Evolutionary conservation across 2,329 filamentous ascomycete species (phyloP), one percentile per base, ranked within the genome.

Genomic region (Hypoxylon sp.): DNA sequence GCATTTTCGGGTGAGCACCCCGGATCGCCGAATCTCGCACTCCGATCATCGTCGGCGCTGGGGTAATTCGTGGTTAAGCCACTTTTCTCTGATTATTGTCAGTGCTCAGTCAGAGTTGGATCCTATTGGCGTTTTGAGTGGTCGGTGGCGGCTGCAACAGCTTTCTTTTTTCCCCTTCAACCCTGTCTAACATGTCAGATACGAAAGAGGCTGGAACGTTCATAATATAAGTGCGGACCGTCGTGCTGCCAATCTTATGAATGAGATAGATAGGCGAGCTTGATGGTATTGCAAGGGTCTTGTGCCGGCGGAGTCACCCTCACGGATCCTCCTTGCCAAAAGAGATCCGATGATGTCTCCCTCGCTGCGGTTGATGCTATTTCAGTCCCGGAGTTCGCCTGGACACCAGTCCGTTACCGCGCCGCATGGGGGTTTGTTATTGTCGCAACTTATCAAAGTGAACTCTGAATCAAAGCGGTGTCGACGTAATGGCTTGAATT

Each of bases 1-100:
- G 66, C 48, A 67, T 67, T 65, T 62, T 70, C 71, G 71, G 70
- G 51, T 58, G 47, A 22, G 11, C 37, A 49, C 58, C 51, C 71
- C 68, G 70, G 56, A 64, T 65, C 63, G 55, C 57, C 63, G 54
- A 49, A 48, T 44, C 55, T 65, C 60, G 53, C 30, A 54, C 11
- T 48, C 28, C 53, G 54, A 59, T 53, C 58, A 19, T 62, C 61
- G 44, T 65, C 59, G 54, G 52, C 50, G 30, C 49, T 44, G 54
- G 58, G 39, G 37, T 65, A 11, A 15, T 43, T 54, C 43, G 46
- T 55, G 41, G 50, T 34, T 53, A 49, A 43, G 34, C 56, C 46
- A 51, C 61, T 50, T 49, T 56, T 34, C 59, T 58, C 39, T 57
- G 49, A 20, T 54, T 61, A 58, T 61, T 65, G 47, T 53, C 59